A percentile compares a stretch with the other conserved stretches of the same genome.
Evolutionary conservation across 2,329 filamentous ascomycete species (phyloP).

Genomic region (Penicillium sp.): DNA sequence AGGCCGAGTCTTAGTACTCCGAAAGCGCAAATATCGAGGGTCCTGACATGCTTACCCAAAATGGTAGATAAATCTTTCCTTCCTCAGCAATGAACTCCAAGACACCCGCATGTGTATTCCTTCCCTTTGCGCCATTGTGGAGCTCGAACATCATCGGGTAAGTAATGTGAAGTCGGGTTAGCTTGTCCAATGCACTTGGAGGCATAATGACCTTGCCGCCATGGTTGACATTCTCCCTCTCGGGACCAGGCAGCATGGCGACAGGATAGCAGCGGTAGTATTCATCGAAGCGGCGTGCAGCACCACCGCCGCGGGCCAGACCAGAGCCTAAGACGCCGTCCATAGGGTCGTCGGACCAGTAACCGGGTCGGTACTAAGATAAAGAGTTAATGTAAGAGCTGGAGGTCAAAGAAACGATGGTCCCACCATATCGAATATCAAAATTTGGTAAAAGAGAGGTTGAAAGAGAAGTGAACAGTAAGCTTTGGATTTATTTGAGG

Average conservation of each 20-base stretch:
- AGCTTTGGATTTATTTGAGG: conserved; percentile 1
- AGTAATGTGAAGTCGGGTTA: conserved; percentile 92
- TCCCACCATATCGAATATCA: conserved; percentile 27
- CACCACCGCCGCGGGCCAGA: conserved; percentile 52
- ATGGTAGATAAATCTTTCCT: conserved; percentile 91
- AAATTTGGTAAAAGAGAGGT: conserved; percentile 6
- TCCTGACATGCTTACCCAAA: conserved; percentile 67
- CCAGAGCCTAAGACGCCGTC: conserved; percentile 55
- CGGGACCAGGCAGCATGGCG: conserved; percentile 87
- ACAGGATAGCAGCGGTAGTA: conserved; percentile 98
- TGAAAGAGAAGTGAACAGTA: not conserved
- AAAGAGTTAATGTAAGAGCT: conserved; percentile 15
- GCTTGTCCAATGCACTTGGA: conserved; percentile 94
- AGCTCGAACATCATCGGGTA: conserved; percentile 98
- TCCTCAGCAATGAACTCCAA: conserved; percentile 97
- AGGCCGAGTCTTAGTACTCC: conserved; percentile 3
- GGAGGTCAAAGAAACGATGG: not conserved
- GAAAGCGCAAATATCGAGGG: conserved; percentile 5
- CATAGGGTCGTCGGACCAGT: conserved; percentile 56
- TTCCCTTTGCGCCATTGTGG: conserved; percentile 78
- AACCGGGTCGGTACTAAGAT: conserved; percentile 47
- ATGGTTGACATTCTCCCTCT: conserved; percentile 87
- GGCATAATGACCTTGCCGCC: conserved; percentile 97
- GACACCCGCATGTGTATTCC: conserved; percentile 88
- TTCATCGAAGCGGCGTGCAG: conserved; percentile 85